Base-by-base conservation (phyloP, 164 flowering plant species). In the Paratinospora sagittata region DNA sequence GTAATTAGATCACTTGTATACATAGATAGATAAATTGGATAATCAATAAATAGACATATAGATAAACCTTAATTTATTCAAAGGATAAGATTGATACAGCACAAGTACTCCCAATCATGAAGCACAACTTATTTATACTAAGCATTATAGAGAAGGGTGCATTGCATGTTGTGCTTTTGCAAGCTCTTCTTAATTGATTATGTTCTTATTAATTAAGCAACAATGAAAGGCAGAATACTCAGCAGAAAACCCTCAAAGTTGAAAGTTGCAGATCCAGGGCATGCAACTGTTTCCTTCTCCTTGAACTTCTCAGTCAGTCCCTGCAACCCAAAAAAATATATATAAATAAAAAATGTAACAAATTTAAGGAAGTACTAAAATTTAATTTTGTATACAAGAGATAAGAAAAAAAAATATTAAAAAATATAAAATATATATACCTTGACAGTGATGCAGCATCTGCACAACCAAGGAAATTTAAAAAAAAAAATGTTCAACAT, bases 251-350 rank as follows among this genome's bases (percentile, higher is more conserved):
- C n/a, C 74, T 90, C 96, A 17, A 86, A 90, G 11, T 74, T 78
- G 78, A 88, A 90, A 8, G 87, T 85, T n/a, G 90, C 91, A 1
- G 85, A 77, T 3, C 96, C 92, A 9, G 76, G 47, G 80, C 71
- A 87, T 2, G 55, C 19, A 14, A 63, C 2, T 1, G 65, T 4
- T 1, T 90, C 96, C 79, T 79, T 88, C 70, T 87, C 96, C 87
- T 88, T 88, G 81, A 90, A 90, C 70, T 90, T 90, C 75, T 90
- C 92, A 0, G 92, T 87, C 33, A 90, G 80, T 5, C 96, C 96
- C 92, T 88, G 63, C 1, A 2, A 69, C 2, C 6, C 11, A 9
- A 26, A 47, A n/a, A n/a, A n/a, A n/a, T n/a, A 19, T 0, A 8
- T 19, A 10, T 13, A 30, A 1, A 1, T n/a, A n/a, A n/a, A n/a